A percentile compares a stretch with the other conserved stretches of the same genome.
Evolutionary conservation across 2,329 filamentous ascomycete genomes (phyloP).

Genomic region (Ascochyta pisi): DNA sequence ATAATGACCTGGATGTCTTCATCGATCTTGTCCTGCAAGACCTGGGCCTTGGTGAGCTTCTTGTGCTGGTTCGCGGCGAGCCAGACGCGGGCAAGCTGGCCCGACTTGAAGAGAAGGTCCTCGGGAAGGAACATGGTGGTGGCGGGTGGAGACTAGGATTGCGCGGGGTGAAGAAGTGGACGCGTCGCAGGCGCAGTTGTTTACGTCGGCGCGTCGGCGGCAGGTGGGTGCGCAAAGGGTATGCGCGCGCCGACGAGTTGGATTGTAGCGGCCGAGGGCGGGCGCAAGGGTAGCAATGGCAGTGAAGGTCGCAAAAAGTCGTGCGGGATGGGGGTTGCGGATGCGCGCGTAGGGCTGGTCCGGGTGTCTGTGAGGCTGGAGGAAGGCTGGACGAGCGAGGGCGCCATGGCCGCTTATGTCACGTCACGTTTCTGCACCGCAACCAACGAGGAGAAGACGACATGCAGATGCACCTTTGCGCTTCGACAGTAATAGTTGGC

Average conservation of each 20-base stretch:
- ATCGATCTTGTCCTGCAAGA: slow-evolving; percentile 91
- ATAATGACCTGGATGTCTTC: slow-evolving; percentile 96
- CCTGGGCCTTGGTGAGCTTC: slow-evolving; percentile 96
- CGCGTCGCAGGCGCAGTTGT: slow-evolving; percentile 36
- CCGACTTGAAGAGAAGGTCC: slow-evolving; percentile 93
- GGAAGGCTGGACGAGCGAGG: slow-evolving; percentile 3
- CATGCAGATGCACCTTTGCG: neutral
- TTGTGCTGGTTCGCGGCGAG: slow-evolving; percentile 97
- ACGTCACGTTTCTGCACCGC: neutral
- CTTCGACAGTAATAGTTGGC: neutral
- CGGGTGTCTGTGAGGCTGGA: slow-evolving; percentile 17
- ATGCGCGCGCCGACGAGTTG: slow-evolving; percentile 31
- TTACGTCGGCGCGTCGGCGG: slow-evolving; percentile 43
- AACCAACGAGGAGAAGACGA: neutral
- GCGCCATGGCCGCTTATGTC: slow-evolving; percentile 11
- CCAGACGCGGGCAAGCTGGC: slow-evolving; percentile 97
- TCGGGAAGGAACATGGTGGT: slow-evolving; percentile 93
- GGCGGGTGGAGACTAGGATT: slow-evolving; percentile 15
- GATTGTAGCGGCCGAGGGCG: slow-evolving; percentile 21
- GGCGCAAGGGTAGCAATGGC: slow-evolving; percentile 33
- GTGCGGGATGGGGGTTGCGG: slow-evolving; percentile 31
- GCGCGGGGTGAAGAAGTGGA: slow-evolving; percentile 24
- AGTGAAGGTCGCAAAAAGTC: slow-evolving; percentile 23
- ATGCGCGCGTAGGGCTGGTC: slow-evolving; percentile 28
- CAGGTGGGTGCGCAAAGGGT: slow-evolving; percentile 32